Conservation (phyloP, 2,329 filamentous ascomycete genomes). For the Corinectria fuckeliana region DNA sequence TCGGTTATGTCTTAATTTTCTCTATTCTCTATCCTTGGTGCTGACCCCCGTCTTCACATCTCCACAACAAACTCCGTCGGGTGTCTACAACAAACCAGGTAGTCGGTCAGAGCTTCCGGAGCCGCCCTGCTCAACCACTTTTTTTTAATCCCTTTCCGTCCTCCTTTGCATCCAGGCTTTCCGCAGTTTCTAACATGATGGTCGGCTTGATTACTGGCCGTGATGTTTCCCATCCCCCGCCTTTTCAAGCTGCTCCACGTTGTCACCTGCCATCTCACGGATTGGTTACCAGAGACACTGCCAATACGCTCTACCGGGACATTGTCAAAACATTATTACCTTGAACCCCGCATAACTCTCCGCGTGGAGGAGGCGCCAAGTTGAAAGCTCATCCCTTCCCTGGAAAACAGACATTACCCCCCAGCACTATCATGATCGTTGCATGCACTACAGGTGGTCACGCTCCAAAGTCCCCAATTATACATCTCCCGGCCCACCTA, state of each 20-base stretch:
- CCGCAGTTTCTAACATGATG: no score
- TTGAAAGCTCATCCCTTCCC: neutral
- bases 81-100: conserved; percentile 3
- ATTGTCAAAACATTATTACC: conserved; percentile 6
- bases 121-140: neutral
- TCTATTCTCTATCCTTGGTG: neutral
- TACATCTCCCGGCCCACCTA: no score
- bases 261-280: neutral
- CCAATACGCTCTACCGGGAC: neutral
- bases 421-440: conserved; percentile 3
- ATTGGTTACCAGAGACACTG: neutral
- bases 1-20: neutral
- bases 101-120: conserved; percentile 12
- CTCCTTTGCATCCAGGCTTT: conserved; percentile 1
- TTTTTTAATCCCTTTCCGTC: no score
- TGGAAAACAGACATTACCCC: neutral
- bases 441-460: conserved; percentile 7
- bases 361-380: conserved; percentile 14
- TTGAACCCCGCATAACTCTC: conserved; percentile 15
- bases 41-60: neutral
- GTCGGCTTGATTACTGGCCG: no score
- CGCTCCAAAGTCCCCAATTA: neutral
- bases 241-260: no score
- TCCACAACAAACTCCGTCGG: conserved; percentile 9
- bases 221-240: no score